phyloP scores from a whole-genome alignment of 1,284 basidiomycete genomes.

The Ceratobasidium sp. region DNA sequence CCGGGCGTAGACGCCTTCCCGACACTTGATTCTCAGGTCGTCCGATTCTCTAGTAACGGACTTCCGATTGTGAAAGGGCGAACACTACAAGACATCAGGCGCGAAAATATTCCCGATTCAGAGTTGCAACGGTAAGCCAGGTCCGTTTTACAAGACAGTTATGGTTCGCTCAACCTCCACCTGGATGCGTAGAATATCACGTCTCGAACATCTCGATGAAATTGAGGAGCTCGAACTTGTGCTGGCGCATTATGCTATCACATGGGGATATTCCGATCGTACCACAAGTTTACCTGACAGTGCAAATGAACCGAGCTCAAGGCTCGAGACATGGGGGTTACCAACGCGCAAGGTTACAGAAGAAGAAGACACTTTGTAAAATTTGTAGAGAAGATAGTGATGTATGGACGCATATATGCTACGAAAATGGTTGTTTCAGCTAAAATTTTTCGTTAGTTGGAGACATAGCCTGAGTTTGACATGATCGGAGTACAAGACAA shows the following conservation, averaged over 20 bases:
- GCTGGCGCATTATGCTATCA: constrained; percentile 85
- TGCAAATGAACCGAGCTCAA: not conserved
- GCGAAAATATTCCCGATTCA: constrained; percentile 60
- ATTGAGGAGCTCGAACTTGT: constrained; percentile 91
- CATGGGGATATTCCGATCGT: constrained; percentile 64
- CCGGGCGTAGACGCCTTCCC: constrained; percentile 76
- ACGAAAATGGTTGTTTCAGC: not conserved
- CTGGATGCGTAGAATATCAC: constrained; percentile 66
- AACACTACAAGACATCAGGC: constrained; percentile 75
- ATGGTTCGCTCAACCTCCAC: not conserved
- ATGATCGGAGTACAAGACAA: no score
- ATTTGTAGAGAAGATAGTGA: not conserved
- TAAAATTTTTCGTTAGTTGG: not conserved
- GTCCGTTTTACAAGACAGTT: not conserved
- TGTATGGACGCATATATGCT: not conserved
- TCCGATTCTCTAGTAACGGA: constrained; percentile 68
- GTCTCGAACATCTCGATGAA: constrained; percentile 88
- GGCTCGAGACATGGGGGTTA: not conserved
- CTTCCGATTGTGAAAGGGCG: constrained; percentile 67
- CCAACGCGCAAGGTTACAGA: not conserved
- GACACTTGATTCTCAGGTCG: constrained; percentile 65
- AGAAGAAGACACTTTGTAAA: constrained; percentile 1
- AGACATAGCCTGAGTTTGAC: not conserved
- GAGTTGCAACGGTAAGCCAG: constrained; percentile 71
- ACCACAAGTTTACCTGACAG: no score